phyloP scores from a whole-genome alignment of 148 eudicot species.

The Camellia granthamiana region DNA sequence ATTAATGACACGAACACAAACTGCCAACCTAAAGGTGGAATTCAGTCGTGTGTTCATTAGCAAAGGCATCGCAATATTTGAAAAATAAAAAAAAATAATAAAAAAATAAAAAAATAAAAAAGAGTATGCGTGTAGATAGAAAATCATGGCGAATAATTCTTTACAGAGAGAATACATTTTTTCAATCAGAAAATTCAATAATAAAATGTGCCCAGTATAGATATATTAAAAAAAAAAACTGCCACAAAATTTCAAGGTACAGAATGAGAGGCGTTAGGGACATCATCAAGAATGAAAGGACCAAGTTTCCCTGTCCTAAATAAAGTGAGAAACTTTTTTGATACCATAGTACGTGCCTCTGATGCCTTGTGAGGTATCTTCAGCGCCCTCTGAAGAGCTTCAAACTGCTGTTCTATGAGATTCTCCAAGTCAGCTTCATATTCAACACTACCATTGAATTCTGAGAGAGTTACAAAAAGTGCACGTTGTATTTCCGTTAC shows the following conservation, averaged over 20 bases:
- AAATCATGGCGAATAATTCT: not conserved
- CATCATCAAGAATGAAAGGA: constrained; percentile 92
- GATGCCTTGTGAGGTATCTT: constrained; percentile 72
- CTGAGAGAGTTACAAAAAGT: constrained; percentile 48
- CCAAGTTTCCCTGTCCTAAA: constrained; percentile 95
- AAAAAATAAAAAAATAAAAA: too few relatives aligned
- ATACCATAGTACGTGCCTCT: constrained; percentile 69
- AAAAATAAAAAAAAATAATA: too few relatives aligned
- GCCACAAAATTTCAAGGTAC: constrained; percentile 5
- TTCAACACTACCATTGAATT: constrained; percentile 65
- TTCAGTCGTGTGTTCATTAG: too few relatives aligned
- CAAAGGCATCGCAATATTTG: too few relatives aligned
- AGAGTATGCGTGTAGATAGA: not conserved
- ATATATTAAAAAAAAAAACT: not conserved
- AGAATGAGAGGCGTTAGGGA: constrained; percentile 41
- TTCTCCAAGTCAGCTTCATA: constrained; percentile 65
- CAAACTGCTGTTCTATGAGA: constrained; percentile 77
- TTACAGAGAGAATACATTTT: not conserved
- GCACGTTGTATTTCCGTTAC: constrained; percentile 63
- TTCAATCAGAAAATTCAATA: not conserved
- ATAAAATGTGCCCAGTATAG: not conserved
- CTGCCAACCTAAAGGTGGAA: too few relatives aligned
- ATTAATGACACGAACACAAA: too few relatives aligned
- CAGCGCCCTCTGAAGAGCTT: constrained; percentile 74
- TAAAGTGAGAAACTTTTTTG: constrained; percentile 78